These are phyloP conservation scores for Helenozyma rhizophorensis DNA, from an alignment of 805 yeast genomes.

Conservation along the genomic window DNA sequence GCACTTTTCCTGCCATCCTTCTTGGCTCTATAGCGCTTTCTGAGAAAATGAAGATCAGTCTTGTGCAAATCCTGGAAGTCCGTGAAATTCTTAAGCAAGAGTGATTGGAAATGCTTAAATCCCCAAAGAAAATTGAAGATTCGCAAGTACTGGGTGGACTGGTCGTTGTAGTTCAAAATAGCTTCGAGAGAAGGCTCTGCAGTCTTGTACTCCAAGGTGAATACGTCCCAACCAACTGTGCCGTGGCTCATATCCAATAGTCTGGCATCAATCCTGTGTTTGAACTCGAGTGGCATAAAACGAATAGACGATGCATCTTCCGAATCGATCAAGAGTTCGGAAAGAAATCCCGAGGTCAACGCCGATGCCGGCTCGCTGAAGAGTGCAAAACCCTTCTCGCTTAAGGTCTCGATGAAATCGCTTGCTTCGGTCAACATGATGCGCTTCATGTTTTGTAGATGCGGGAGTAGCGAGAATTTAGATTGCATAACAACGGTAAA, in stretches of 20 bases:
- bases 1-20: neutral
- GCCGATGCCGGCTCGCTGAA: conserved; percentile 60
- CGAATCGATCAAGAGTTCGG: conserved; percentile 62
- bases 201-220: conserved; percentile 73
- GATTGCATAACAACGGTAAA: conserved; percentile 45
- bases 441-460: conserved; percentile 59
- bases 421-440: conserved; percentile 69
- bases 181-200: conserved; percentile 51
- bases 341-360: conserved; percentile 61
- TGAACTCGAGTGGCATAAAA: conserved; percentile 29
- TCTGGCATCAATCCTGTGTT: conserved; percentile 73
- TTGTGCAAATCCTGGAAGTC: conserved; percentile 24
- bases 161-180: conserved; percentile 31
- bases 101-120: conserved; percentile 55
- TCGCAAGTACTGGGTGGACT: conserved; percentile 51
- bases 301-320: conserved; percentile 50
- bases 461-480: conserved; percentile 46
- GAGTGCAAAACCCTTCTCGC: conserved; percentile 48
- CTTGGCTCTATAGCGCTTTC: conserved; percentile 8
- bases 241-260: conserved; percentile 69
- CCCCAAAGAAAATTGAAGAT: conserved; percentile 86
- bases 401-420: conserved; percentile 72
- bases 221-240: conserved; percentile 85
- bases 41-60: conserved; percentile 21
- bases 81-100: conserved; percentile 37